Conservation (phyloP, 2,329 filamentous ascomycete species). For the Hypoxylon sp. region DNA sequence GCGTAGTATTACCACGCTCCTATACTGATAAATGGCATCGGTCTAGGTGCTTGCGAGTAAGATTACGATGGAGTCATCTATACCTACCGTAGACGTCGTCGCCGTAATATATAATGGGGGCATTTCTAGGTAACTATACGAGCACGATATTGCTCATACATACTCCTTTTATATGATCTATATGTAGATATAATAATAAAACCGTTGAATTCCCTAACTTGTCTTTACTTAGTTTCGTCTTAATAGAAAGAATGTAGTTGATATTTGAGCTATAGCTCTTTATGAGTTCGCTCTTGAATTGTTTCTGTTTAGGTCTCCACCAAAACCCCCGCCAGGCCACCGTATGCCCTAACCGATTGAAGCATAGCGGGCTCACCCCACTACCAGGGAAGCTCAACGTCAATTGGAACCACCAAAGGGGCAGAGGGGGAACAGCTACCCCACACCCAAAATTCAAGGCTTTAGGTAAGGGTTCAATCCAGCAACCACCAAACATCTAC, state of each 20-base stretch:
- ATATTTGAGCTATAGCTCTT: neutral
- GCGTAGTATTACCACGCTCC: too few relatives aligned
- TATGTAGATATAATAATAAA: neutral
- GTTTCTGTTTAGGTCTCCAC: neutral
- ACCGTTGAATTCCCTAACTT: neutral
- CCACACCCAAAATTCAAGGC: conserved; percentile 40
- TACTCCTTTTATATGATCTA: neutral
- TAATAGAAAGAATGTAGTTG: neutral
- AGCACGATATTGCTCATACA: neutral
- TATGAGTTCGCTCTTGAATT: neutral
- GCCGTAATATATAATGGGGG: neutral
- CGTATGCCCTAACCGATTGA: conserved; percentile 15
- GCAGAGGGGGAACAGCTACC: conserved; percentile 29
- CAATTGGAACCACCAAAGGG: conserved; percentile 9
- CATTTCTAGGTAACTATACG: neutral
- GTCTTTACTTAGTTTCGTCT: neutral
- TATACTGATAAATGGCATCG: neutral
- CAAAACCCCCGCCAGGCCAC: neutral
- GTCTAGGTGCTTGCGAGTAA: neutral
- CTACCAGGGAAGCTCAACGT: conserved; percentile 26
- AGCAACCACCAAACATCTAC: neutral
- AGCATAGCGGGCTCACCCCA: conserved; percentile 30
- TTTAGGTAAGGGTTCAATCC: conserved; percentile 1
- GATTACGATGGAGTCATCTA: neutral
- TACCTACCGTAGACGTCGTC: neutral